phyloP scores from a whole-genome alignment of 805 yeast species.

The Candida tammaniensis region DNA sequence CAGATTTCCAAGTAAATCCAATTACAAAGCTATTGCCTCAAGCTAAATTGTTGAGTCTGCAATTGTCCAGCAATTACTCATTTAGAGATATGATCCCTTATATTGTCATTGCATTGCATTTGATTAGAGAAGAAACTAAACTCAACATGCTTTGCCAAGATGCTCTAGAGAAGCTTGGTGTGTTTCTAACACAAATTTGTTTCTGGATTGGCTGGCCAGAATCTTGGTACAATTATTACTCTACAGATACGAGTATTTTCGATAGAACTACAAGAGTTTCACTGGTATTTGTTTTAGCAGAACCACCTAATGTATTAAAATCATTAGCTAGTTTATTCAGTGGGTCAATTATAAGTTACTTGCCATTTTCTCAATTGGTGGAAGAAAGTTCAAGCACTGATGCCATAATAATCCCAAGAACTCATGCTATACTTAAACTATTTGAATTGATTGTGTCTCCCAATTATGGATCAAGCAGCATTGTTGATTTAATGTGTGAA shows the following conservation, averaged over 20 bases:
- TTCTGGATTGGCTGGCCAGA: constrained; percentile 75
- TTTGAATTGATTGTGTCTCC: constrained; percentile 63
- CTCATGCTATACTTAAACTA: constrained; percentile 53
- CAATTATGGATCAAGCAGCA: constrained; percentile 47
- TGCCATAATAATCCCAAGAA: constrained; percentile 61
- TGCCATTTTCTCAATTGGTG: constrained; percentile 64
- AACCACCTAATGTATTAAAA: constrained; percentile 60
- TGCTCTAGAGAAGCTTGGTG: constrained; percentile 42
- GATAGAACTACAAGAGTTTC: constrained; percentile 42
- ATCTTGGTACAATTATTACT: constrained; percentile 60
- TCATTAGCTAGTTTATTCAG: constrained; percentile 53
- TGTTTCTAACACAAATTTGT: constrained; percentile 58
- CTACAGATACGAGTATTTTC: constrained; percentile 25
- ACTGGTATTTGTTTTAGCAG: constrained; percentile 44
- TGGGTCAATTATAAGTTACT: constrained; percentile 46
- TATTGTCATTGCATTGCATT: constrained; percentile 65
- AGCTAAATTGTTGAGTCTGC: constrained; percentile 26
- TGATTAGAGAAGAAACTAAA: constrained; percentile 71
- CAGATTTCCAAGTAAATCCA: constrained; percentile 17
- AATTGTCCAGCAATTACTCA: constrained; percentile 33
- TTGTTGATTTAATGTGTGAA: constrained; percentile 61
- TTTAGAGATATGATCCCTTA: constrained; percentile 59
- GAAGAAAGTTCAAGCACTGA: constrained; percentile 63
- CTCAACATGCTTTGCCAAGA: constrained; percentile 48
- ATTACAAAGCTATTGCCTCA: constrained; percentile 29